Base-by-base conservation (phyloP, 305 asterid species). In the Solanum hybrid region DNA sequence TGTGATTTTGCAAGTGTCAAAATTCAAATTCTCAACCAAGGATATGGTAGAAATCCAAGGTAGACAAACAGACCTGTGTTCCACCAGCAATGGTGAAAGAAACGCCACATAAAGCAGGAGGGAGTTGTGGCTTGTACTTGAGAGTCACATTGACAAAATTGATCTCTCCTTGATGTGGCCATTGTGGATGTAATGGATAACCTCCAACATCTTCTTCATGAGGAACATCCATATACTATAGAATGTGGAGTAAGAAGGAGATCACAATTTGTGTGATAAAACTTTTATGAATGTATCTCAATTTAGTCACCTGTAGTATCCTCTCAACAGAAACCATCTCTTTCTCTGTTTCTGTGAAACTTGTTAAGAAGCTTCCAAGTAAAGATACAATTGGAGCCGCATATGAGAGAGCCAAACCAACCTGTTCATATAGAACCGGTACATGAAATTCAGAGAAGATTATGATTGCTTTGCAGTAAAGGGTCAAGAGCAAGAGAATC, bases 311-410 rank as follows among this genome's bases (percentile, higher is more conserved):
- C 98, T 96, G 96, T 88, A 97, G 94, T 85, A 97, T 96, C 95
- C 99, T 96, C 95, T 97, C 99, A 81, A 97, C 93, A 3, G 99
- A 96, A 91, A 97, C 98, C 99, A 97, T 95, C 94, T 97, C 99
- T 94, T 96, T 97, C 92, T 97, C 99, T 4, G 99, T 95, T 91
- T 97, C 99, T 3, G 99, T 94, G 92, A 96, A 96, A 93, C 99
- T 97, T 27, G 99, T 93, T 91, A 97, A 91, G 93, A 96, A 97
- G 94, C 96, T 96, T 87, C 99, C 98, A 90, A 96, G 91, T 89
- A 94, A 90, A 16, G 99, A 94, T 37, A 96, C 99, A 26, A 94
- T 93, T 5, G 99, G 99, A 86, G 99, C 95, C 86, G 99, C 98
- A 89, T 97, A 97, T 14, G 99, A 97, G 76, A 97, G 99, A 56